Base-by-base conservation (phyloP, 306 rosid genomes). In the Castanopsis chinensis region DNA sequence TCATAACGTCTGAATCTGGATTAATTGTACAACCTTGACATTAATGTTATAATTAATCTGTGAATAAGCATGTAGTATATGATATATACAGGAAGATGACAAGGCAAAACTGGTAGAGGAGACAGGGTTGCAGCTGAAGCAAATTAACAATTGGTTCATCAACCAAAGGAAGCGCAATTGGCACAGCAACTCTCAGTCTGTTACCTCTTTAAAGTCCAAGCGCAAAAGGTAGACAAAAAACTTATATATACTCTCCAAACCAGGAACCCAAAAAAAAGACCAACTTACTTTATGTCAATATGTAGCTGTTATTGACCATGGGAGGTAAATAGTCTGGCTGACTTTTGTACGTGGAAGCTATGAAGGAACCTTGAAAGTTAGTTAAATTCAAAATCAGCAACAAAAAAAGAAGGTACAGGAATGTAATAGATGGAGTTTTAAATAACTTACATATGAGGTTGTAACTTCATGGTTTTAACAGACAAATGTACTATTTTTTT, bases 31-130 rank as follows among this genome's bases (percentile, higher is more conserved):
- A 23, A 12, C 28, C 5, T 60, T 21, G 35, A 60, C 27, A 60
- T 60, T 4, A 25, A 60, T 27, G 6, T 60, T 65, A 8, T 3
- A 23, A 21, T 13, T 23, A 9, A 69, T 35, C 21, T 10, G 9
- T 33, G 10, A 45, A 15, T 45, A 43, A 43, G 14, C 32, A 56
- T 35, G 33, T 37, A 51, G 14, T 5, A n/a, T 71, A 6, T 69
- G 21, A 27, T 32, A 33, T 19, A 54, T 32, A 17, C 87, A 95
- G 99, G 99, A 96, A 85, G 99, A 96, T 76, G 99, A 96, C 87
- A 96, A 96, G 89, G 98, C 96, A 63, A 96, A 93, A 80, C 99
- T 96, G 0, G 99, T 96, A 76, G 99, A 96, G 81, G 99, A 96
- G 81, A 96, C 99, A 75, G 99, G 99, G 6, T 73, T 96, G 92